Base-by-base conservation (phyloP, 257 asterid species). In the Penstemon barbatus region DNA sequence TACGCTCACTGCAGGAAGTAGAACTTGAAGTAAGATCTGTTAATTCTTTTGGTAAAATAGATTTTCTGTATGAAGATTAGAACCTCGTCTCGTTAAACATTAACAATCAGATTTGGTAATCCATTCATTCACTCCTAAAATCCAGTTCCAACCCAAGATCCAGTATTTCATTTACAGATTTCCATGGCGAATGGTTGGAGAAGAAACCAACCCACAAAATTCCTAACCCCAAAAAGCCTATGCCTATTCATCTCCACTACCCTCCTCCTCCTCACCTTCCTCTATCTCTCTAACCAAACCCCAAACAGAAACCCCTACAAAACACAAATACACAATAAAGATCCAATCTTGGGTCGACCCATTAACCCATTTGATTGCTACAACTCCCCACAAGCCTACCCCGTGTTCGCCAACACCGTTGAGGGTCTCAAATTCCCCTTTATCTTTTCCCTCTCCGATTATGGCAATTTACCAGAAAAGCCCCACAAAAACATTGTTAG, bases 401-500 rank as follows among this genome's bases (percentile, higher is more conserved):
- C 97, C 44, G 82, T 94, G 0, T 75, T 94, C 65, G 97, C 97
- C 83, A 90, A 86, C 86, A 61, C 78, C n/a, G 97, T 94, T 11
- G 99, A 94, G 77, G 98, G 98, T 37, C 81, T 94, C 39, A 87
- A 94, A 46, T 76, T 78, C 89, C 97, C 99, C n/a, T 89, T 94
- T 65, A 78, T 94, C 25, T 91, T 63, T 66, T 94, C 99, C 0
- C 96, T 91, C 66, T 84, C 99, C 15, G 99, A 94, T 70, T 94
- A 73, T 48, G 99, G 98, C 11, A 85, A 45, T 51, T 60, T 89
- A 18, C 97, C 97, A 10, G 98, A 94, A 4, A 94, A 91, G 87
- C 99, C 99, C 38, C 99, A 94, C 85, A 94, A 94, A 65, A 94
- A 94, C 80, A 94, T 91, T 50, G 90, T 84, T 3, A 68, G 99